Evolutionary conservation across 2,329 filamentous ascomycete species (phyloP), one percentile per base, ranked within the genome.

Genomic region (Microthyrium microscopicum): DNA sequence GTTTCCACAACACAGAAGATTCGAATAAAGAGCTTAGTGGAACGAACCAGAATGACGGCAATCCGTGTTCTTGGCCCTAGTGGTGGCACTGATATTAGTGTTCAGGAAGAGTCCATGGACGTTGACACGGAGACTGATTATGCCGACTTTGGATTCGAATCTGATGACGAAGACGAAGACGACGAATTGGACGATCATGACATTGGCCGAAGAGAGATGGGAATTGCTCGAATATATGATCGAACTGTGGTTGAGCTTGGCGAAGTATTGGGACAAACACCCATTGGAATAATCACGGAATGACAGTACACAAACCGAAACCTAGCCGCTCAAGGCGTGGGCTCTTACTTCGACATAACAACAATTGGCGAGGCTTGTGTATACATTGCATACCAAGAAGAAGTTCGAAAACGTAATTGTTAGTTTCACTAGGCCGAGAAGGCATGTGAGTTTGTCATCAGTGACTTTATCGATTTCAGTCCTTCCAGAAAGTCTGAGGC

Each of bases 1-100:
- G 77, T 81, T 1, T 76, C 81, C 61, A 83, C 74, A 13, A 87
- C 80, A 1, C 83, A 94, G 51, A 92, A 89, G 64, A 83, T 95
- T 5, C 70, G 87, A 26, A 77, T 85, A 41, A 77, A 80, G 48
- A 81, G 80, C 46, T 59, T 91, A 20, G 79, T 84, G 1, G 80
- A 91, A 48, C 69, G 76, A 42, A 80, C 78, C 12, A 66, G 85
- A 18, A 57, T 83, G 5, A 54, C 71, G 4, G 70, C 87, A 37
- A 70, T 83, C 1, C 73, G 80, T 38, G 66, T 73, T 12, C 66
- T 83, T 60, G 68, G 65, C 39, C 61, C 59, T 34, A 66, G 66
- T 37, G 52, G 58, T 31, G 56, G 61, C 12, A 56, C 60, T 20
- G 58, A 60, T 2, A 54, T 53, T 3, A 54, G 55, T 3, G 46